Conservation (phyloP, 2,329 filamentous ascomycete genomes). For the Dactylellina drechsleri region DNA sequence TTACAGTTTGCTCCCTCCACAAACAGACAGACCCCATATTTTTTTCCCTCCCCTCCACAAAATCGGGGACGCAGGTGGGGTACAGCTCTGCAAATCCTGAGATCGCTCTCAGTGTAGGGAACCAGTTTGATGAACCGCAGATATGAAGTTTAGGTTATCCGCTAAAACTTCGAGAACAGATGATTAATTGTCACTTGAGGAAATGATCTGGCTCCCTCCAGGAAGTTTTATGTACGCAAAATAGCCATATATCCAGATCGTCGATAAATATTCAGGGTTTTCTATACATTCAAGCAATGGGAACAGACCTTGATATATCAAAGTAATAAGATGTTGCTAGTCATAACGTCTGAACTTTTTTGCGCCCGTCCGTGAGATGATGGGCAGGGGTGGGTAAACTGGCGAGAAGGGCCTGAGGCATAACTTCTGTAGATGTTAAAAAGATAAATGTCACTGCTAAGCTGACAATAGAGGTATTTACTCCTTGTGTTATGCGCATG, state of each 20-base stretch:
- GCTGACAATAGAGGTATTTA: too few species aligned
- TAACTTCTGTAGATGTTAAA: conserved; percentile 22
- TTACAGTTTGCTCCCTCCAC: conserved; percentile 2
- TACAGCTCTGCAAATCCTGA: conserved; percentile 2
- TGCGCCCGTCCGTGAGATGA: too few species aligned
- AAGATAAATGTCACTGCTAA: background rate
- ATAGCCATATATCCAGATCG: conserved; percentile 28
- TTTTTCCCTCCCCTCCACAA: conserved; percentile 7
- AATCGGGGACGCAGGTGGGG: conserved; percentile 45
- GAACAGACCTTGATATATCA: conserved; percentile 23
- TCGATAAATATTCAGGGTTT: conserved; percentile 48
- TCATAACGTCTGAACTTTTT: too few species aligned
- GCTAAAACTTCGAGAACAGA: conserved; percentile 21
- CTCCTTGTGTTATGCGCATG: too few species aligned
- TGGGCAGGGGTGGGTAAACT: conserved; percentile 11
- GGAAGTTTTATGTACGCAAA: background rate
- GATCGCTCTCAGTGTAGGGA: background rate
- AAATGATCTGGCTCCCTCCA: conserved; percentile 19
- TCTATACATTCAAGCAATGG: conserved; percentile 6
- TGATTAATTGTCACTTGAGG: conserved; percentile 9
- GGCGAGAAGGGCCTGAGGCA: conserved; percentile 26
- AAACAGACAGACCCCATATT: background rate
- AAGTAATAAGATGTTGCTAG: too few species aligned
- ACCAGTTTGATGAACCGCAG: background rate
- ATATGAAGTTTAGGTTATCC: conserved; percentile 13